Evolutionary conservation across 2,329 filamentous ascomycete species (phyloP).

Genomic region (Penicillium occitanis): DNA sequence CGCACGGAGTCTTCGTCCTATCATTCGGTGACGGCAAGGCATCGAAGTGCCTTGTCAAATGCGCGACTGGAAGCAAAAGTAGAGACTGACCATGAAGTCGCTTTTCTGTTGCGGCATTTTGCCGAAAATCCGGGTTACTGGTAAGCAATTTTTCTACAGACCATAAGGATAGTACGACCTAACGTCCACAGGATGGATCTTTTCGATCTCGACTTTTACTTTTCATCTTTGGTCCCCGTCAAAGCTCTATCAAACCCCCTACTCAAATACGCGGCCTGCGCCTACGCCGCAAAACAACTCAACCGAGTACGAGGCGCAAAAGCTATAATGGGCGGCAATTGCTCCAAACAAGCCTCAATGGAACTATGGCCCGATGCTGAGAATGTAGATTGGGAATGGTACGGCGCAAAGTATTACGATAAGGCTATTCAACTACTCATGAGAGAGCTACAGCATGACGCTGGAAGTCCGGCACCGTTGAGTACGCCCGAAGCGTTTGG

Average conservation of each 20-base stretch:
- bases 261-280: slow-evolving; percentile 56
- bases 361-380: slow-evolving; percentile 53
- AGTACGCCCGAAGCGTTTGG: slow-evolving; percentile 38
- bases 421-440: slow-evolving; percentile 59
- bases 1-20: slow-evolving; percentile 32
- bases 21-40: slow-evolving; percentile 28
- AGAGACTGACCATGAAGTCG: slow-evolving; percentile 56
- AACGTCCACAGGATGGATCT: slow-evolving; percentile 44
- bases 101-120: slow-evolving; percentile 61
- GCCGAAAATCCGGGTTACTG: slow-evolving; percentile 61
- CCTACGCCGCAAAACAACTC: slow-evolving; percentile 62
- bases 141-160: slow-evolving; percentile 35
- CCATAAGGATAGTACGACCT: neutral
- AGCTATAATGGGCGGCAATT: slow-evolving; percentile 50
- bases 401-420: slow-evolving; percentile 63
- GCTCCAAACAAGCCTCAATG: slow-evolving; percentile 51
- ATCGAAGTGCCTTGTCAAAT: slow-evolving; percentile 26
- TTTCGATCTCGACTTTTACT: slow-evolving; percentile 56
- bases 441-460: slow-evolving; percentile 45
- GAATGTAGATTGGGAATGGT: slow-evolving; percentile 59
- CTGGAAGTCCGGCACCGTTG: slow-evolving; percentile 35
- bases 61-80: slow-evolving; percentile 30
- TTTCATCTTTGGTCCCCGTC: slow-evolving; percentile 60
- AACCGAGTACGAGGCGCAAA: slow-evolving; percentile 55
- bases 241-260: slow-evolving; percentile 53